Percentiles rank a stretch among this genome's conserved stretches.
Evolutionary conservation across 305 asterid genomes (phyloP).

Genomic region (Solanum hybrid): DNA sequence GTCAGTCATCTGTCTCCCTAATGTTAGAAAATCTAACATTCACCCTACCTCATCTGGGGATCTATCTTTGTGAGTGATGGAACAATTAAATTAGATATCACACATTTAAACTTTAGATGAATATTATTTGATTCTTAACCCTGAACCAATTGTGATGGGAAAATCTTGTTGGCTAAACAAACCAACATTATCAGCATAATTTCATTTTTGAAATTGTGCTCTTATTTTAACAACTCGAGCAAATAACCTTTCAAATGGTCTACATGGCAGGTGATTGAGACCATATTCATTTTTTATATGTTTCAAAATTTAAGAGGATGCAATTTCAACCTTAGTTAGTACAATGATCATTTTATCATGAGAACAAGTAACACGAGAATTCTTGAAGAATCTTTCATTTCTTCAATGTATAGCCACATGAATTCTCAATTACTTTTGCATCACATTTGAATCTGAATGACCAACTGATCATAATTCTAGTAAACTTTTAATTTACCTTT

Average conservation of each 20-base stretch:
- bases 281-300: background rate
- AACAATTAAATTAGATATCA: background rate
- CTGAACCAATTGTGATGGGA: background rate
- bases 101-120: background rate
- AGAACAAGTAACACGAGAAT: background rate
- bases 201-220: background rate
- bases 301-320: background rate
- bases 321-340: background rate
- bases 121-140: too few relatives aligned
- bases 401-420: background rate
- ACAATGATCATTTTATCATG: background rate
- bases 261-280: background rate
- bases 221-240: background rate
- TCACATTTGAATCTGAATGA: background rate
- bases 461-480: background rate
- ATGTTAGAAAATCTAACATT: too few relatives aligned
- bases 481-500: too few relatives aligned
- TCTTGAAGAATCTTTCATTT: background rate
- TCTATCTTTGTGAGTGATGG: background rate
- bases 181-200: background rate
- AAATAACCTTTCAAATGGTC: background rate
- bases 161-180: background rate
- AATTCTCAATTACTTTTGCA: background rate
- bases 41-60: background rate
- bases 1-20: background rate